Percentiles rank a stretch among this genome's conserved stretches.
phyloP scores from a whole-genome alignment of 305 asterid genomes.

The Withania somnifera region DNA sequence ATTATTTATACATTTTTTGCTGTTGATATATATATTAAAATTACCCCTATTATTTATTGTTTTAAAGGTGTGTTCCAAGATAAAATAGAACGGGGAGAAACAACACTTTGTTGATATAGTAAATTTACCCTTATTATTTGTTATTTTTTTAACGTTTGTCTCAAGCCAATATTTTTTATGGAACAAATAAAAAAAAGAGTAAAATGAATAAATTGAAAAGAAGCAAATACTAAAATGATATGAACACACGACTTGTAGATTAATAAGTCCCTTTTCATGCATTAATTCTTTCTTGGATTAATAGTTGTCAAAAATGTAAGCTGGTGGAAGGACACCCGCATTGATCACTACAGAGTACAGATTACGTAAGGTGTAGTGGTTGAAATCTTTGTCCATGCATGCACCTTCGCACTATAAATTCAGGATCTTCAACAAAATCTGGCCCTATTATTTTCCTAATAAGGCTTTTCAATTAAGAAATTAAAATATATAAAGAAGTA shows the following conservation, averaged over 20 bases:
- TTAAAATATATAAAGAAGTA: neutral
- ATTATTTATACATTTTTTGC: too few species aligned
- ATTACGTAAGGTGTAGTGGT: neutral
- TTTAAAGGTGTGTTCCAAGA: too few species aligned
- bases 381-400: slow-evolving; percentile 23
- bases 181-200: too few species aligned
- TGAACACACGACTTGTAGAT: neutral
- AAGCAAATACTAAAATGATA: too few species aligned
- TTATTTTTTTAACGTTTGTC: too few species aligned
- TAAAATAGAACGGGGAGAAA: too few species aligned
- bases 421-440: neutral
- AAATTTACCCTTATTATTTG: too few species aligned
- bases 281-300: neutral
- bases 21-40: too few species aligned
- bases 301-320: neutral
- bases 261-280: neutral
- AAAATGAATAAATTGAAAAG: too few species aligned
- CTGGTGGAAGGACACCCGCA: neutral
- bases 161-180: too few species aligned
- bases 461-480: neutral
- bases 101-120: too few species aligned
- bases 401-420: slow-evolving; percentile 8
- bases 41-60: too few species aligned
- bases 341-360: slow-evolving; percentile 5
- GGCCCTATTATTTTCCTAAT: neutral